Conservation (phyloP, 257 asterid genomes). For the Rehmannia glutinosa region DNA sequence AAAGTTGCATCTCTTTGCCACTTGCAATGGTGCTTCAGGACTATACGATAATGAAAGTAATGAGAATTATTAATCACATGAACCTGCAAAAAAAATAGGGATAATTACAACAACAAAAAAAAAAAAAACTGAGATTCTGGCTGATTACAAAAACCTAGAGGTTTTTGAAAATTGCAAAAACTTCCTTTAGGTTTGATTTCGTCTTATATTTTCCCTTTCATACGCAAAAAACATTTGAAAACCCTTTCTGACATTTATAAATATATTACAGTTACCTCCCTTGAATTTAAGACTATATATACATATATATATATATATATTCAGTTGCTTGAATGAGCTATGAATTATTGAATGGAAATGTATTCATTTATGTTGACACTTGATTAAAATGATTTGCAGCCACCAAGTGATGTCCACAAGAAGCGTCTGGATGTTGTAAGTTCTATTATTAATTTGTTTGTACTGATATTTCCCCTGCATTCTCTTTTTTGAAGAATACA, state of each 20-base stretch:
- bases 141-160: too few relatives aligned
- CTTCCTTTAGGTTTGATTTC: too few relatives aligned
- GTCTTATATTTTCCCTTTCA: too few relatives aligned
- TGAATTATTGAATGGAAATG: not conserved
- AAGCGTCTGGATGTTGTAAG: constrained; percentile 86
- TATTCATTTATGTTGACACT: constrained; percentile 8
- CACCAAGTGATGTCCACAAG: constrained; percentile 62
- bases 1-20: not conserved
- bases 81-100: not conserved
- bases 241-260: too few relatives aligned
- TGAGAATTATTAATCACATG: not conserved
- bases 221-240: too few relatives aligned
- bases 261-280: too few relatives aligned
- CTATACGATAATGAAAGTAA: not conserved
- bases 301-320: too few relatives aligned
- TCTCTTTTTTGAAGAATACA: not conserved
- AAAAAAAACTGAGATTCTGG: too few relatives aligned
- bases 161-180: too few relatives aligned
- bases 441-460: constrained; percentile 6
- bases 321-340: not conserved
- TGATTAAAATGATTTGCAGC: constrained; percentile 51
- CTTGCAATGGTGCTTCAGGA: not conserved
- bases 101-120: too few relatives aligned
- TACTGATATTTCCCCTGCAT: not conserved
- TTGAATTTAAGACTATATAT: too few relatives aligned